Base-by-base conservation (phyloP, 208 protist species). In the Acanthamoeba healyi region DNA sequence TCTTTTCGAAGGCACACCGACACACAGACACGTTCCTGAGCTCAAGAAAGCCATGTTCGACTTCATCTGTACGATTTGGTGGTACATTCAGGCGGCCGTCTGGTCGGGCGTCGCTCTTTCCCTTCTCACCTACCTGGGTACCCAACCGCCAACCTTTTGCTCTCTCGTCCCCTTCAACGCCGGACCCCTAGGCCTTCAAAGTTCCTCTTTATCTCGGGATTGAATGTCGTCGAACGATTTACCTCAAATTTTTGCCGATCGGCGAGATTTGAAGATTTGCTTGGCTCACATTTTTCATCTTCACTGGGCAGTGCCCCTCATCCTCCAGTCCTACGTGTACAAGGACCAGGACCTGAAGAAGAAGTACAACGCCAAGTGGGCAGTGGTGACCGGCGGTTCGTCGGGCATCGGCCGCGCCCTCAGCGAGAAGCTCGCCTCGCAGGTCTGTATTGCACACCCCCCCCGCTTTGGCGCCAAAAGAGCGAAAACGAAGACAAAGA, bases 311-410 rank as follows among this genome's bases (percentile, higher is more conserved):
- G 74, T 84, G 17, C 74, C 74, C 19, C 32, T 84, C 42, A 84
- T 84, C 74, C 19, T 84, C 15, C 74, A 84, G 42, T 5, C 74
- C 42, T 84, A 58, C 24, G 38, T 94, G 24, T 94, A 77, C 49
- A 72, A 63, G 7, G 84, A 94, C 42, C 95, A 96, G 86, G 61
- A 96, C n/a, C 54, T 96, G 34, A 95, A 96, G 36, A 46, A 63
- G 14, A 95, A 95, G 61, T 96, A 96, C 38, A 96, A 96, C 82
- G 95, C 94, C 19, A 95, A 94, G 51, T 96, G 95, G 95, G 95
- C 94, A 29, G 63, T 96, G 2, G 95, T 96, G 0, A 95, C 67
- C 87, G 95, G 95, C 67, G 70, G 94, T 4, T 70, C 38, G 5
- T 70, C 38, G 77, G 95, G 95, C 65, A 96, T 96, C 61, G 95